Percentiles rank a stretch among this genome's conserved stretches.
phyloP scores from a whole-genome alignment of 169 alveolate species.

The Besnoitia besnoiti region DNA sequence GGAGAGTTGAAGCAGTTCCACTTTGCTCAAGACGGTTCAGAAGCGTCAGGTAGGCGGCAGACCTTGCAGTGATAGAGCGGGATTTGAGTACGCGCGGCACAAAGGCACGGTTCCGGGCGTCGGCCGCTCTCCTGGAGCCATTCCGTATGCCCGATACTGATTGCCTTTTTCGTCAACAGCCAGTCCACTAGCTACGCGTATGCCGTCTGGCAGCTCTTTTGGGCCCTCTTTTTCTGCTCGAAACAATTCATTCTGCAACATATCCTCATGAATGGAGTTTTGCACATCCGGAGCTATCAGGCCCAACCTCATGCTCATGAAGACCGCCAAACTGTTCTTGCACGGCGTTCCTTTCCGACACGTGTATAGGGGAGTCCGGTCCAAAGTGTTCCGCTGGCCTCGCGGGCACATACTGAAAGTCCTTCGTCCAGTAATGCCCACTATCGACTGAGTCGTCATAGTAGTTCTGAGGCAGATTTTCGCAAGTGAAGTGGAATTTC shows the following conservation, averaged over 20 bases:
- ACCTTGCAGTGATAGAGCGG: conserved; percentile 64
- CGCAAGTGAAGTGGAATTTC: not conserved
- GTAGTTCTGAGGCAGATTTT: conserved; percentile 46
- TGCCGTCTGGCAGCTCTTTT: not conserved
- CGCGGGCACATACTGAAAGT: conserved; percentile 53
- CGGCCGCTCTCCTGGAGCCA: conserved; percentile 47
- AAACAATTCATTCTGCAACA: conserved; percentile 62
- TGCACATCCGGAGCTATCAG: not conserved
- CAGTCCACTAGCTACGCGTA: conserved; percentile 63
- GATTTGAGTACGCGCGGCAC: conserved; percentile 54
- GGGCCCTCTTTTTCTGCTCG: conserved; percentile 38
- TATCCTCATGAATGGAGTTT: not conserved
- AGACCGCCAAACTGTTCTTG: conserved; percentile 58
- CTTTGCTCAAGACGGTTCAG: not conserved
- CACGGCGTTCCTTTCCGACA: conserved; percentile 46
- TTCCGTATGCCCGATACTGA: conserved; percentile 66
- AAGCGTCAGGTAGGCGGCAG: not conserved
- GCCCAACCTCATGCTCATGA: conserved; percentile 61
- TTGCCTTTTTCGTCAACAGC: conserved; percentile 61
- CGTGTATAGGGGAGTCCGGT: conserved; percentile 59
- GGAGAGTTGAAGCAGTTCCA: not conserved
- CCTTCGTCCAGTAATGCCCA: conserved; percentile 40
- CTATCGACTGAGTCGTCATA: conserved; percentile 43
- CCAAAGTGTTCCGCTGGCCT: conserved; percentile 44
- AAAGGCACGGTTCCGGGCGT: conserved; percentile 59